phyloP scores from a whole-genome alignment of 495 filamentous ascomycete genomes.

The Trichoderma gamsii region DNA sequence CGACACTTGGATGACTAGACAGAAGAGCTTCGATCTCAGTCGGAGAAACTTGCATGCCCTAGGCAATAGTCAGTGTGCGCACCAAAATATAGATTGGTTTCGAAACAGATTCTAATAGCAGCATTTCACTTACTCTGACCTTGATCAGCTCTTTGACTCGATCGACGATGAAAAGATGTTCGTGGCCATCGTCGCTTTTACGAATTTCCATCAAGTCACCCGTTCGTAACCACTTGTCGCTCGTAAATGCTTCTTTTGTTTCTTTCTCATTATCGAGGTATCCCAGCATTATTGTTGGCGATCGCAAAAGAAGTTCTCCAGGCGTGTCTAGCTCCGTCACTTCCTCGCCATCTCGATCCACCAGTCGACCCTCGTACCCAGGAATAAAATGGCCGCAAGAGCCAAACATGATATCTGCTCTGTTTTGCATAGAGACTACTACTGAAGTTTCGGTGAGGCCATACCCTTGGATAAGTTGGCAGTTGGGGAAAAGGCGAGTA shows the following conservation, averaged over 20 bases:
- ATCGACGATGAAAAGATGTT: constrained; percentile 80
- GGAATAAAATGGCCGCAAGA: constrained; percentile 68
- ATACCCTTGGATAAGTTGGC: constrained; percentile 71
- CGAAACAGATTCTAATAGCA: background rate
- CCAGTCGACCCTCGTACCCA: constrained; percentile 57
- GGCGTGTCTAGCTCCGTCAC: constrained; percentile 68
- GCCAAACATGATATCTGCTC: constrained; percentile 63
- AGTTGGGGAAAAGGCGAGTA: constrained; percentile 41
- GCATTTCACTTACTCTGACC: constrained; percentile 58
- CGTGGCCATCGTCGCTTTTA: constrained; percentile 54
- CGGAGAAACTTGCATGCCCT: background rate
- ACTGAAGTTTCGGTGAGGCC: constrained; percentile 76
- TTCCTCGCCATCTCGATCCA: constrained; percentile 67
- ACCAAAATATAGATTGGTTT: background rate
- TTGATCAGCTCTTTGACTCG: constrained; percentile 92
- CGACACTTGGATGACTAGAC: background rate
- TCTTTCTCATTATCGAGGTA: constrained; percentile 86
- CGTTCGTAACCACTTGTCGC: constrained; percentile 63
- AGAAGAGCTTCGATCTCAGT: background rate
- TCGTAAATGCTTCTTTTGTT: constrained; percentile 66
- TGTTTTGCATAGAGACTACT: constrained; percentile 59
- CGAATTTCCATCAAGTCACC: constrained; percentile 70
- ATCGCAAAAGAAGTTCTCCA: constrained; percentile 72
- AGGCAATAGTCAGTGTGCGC: background rate
- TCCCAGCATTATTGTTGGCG: constrained; percentile 70